Evolutionary conservation across 225 moss, liverwort and hornwort species (phyloP).

Genomic region (Bryum argenteum): DNA sequence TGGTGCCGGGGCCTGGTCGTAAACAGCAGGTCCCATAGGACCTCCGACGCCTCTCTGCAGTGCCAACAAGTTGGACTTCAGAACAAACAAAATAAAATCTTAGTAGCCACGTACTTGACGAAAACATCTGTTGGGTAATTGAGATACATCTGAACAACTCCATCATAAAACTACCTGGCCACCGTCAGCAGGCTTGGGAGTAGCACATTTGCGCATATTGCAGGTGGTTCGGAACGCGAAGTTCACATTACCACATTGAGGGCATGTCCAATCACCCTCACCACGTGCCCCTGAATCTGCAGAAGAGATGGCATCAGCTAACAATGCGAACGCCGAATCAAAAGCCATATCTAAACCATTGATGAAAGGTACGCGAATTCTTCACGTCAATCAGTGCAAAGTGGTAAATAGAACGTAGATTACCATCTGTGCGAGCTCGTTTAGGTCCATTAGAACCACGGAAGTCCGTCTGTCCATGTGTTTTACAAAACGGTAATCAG

Average conservation of each 20-base stretch:
- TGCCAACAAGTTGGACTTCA: constrained; percentile 26
- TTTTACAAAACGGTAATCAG: neutral
- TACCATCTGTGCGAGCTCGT: constrained; percentile 68
- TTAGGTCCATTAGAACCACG: constrained; percentile 64
- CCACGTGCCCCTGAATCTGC: constrained; percentile 78
- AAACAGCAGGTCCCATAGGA: constrained; percentile 81
- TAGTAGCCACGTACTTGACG: neutral
- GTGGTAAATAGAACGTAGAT: neutral
- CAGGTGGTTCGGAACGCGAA: constrained; percentile 99
- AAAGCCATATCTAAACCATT: neutral
- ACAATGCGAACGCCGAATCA: constrained; percentile 15
- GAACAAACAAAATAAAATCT: neutral
- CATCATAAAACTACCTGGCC: constrained; percentile 62
- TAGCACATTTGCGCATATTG: constrained; percentile 99
- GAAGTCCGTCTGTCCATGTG: constrained; percentile 55
- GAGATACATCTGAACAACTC: neutral
- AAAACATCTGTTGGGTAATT: neutral
- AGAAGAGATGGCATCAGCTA: neutral
- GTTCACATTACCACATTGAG: constrained; percentile 98
- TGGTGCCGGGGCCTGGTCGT: constrained; percentile 88
- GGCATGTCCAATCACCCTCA: constrained; percentile 99
- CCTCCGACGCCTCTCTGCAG: constrained; percentile 80
- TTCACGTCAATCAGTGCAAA: neutral
- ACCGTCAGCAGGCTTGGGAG: constrained; percentile 88
- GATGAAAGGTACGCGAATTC: neutral